phyloP scores from a whole-genome alignment of 2,329 filamentous ascomycete genomes.

The Microdochium paspali region DNA sequence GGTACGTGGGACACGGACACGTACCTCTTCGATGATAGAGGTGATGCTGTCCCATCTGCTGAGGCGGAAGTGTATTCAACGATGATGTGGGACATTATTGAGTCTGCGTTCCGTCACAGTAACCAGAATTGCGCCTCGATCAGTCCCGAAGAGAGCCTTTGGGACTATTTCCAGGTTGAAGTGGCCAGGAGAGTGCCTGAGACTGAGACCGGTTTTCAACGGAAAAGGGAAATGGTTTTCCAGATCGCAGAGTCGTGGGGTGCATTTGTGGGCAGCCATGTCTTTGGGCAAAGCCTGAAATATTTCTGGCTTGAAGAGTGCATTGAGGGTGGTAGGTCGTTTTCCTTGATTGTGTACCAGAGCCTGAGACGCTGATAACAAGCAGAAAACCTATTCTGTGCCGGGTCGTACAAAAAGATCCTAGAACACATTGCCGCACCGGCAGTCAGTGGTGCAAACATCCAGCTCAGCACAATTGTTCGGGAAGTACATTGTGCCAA shows the following conservation, averaged over 20 bases:
- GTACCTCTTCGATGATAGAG: constrained; percentile 46
- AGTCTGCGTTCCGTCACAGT: constrained; percentile 57
- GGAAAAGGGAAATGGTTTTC: constrained; percentile 32
- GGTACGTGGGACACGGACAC: constrained; percentile 41
- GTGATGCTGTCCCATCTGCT: constrained; percentile 34
- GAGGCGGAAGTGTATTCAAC: constrained; percentile 38
- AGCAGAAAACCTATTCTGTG: constrained; percentile 49
- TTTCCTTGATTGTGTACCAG: constrained; percentile 12
- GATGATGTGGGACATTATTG: constrained; percentile 59
- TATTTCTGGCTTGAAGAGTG: constrained; percentile 75
- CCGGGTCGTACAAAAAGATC: constrained; percentile 49
- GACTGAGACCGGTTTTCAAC: constrained; percentile 26
- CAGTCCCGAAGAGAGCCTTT: constrained; percentile 33
- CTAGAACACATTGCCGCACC: constrained; percentile 49
- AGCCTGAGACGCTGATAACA: constrained; percentile 2
- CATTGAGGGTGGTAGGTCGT: constrained; percentile 53
- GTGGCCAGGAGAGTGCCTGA: constrained; percentile 36
- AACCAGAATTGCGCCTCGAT: constrained; percentile 45
- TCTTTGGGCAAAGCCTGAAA: constrained; percentile 58
- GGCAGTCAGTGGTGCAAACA: constrained; percentile 41
- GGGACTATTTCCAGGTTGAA: constrained; percentile 41
- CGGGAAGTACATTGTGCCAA: constrained; percentile 28
- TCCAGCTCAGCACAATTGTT: constrained; percentile 41
- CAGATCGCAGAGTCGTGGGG: constrained; percentile 59
- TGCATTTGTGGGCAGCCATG: constrained; percentile 57